These are phyloP conservation scores for Phytophthora fragariae DNA, from an alignment of 352 stramenopile species.

Conservation along the genomic window DNA sequence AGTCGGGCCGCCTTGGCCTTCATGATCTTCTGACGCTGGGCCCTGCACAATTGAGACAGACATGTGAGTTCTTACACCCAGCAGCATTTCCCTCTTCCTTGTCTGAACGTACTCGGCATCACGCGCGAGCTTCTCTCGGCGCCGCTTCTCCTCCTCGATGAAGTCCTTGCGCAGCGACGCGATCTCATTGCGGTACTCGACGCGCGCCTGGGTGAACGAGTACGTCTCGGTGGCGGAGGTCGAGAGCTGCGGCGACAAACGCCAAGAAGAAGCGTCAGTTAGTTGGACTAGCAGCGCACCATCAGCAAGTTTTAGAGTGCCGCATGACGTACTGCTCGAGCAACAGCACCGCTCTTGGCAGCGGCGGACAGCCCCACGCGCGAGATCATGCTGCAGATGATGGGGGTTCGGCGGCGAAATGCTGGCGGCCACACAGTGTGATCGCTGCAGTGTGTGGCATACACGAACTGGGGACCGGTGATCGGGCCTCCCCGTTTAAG, in stretches of 20 bases:
- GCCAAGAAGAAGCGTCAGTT: neutral
- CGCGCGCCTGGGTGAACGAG: conserved; percentile 77
- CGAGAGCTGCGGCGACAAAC: conserved; percentile 47
- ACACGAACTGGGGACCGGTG: neutral
- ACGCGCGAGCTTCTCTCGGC: conserved; percentile 81
- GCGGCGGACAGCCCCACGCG: conserved; percentile 37
- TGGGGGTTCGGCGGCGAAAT: conserved; percentile 28
- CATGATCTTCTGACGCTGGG: conserved; percentile 85
- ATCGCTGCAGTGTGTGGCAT: neutral
- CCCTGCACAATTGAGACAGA: conserved; percentile 38
- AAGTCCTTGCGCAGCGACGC: conserved; percentile 75
- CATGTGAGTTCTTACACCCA: neutral
- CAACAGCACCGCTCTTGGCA: conserved; percentile 36
- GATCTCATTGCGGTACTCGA: conserved; percentile 76
- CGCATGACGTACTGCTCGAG: conserved; percentile 39
- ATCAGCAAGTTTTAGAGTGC: neutral
- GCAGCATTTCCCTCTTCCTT: neutral
- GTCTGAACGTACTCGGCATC: conserved; percentile 75
- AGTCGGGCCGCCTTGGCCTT: conserved; percentile 88
- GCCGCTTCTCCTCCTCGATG: conserved; percentile 71
- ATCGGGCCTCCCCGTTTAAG: neutral
- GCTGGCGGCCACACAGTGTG: conserved; percentile 31
- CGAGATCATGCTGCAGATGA: conserved; percentile 41
- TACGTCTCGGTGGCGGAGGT: conserved; percentile 59
- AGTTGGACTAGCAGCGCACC: neutral